A percentile compares a stretch with the other conserved stretches of the same genome.
phyloP scores from a whole-genome alignment of 495 filamentous ascomycete genomes.

The Antarctomyces pellizariae region DNA sequence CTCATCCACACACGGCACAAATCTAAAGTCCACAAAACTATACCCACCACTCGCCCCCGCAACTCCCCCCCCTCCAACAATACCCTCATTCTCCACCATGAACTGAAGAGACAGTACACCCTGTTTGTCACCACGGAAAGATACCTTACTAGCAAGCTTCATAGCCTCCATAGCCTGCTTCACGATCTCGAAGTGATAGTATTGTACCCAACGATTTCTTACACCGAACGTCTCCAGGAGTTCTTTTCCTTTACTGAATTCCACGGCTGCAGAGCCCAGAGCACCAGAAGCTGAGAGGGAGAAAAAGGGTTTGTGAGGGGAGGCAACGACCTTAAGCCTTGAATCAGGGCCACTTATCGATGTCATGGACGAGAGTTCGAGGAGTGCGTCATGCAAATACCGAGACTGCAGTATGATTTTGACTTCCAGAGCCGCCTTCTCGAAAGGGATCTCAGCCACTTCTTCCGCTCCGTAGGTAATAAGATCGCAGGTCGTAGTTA shows the following conservation, averaged over 20 bases:
- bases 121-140: constrained; percentile 62
- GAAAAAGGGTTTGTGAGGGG: constrained; percentile 42
- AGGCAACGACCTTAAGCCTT: constrained; percentile 34
- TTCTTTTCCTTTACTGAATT: constrained; percentile 55
- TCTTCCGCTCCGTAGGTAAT: constrained; percentile 52
- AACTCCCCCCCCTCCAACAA: constrained; percentile 12
- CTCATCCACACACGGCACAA: constrained; percentile 43
- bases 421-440: constrained; percentile 52
- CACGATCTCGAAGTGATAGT: constrained; percentile 67
- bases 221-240: constrained; percentile 60
- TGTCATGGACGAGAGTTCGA: constrained; percentile 51
- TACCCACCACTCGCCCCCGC: constrained; percentile 13
- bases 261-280: constrained; percentile 58
- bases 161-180: constrained; percentile 69
- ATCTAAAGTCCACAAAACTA: constrained; percentile 58
- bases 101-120: constrained; percentile 90
- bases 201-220: constrained; percentile 24
- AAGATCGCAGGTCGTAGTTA: constrained; percentile 77
- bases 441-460: constrained; percentile 56
- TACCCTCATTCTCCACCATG: constrained; percentile 64
- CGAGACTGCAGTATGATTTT: constrained; percentile 86
- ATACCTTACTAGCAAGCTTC: constrained; percentile 78
- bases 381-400: constrained; percentile 66
- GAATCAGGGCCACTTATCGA: constrained; percentile 28
- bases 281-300: constrained; percentile 48